Base-by-base conservation (phyloP, 495 filamentous ascomycete genomes). In the Xylaria flabelliformis region DNA sequence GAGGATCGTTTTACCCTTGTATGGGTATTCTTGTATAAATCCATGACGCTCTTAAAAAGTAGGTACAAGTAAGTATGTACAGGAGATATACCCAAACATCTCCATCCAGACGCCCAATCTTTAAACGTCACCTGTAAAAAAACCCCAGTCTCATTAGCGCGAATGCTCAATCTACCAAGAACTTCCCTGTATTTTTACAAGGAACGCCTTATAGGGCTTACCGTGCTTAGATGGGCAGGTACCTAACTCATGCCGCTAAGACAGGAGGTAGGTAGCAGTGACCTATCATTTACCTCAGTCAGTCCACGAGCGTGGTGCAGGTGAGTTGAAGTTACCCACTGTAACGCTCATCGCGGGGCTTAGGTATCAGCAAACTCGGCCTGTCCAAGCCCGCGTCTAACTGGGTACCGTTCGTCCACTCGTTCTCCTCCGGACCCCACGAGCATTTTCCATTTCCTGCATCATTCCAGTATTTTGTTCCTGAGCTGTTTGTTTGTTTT, bases 401-500 rank as follows among this genome's bases (percentile, higher is more conserved):
- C 55, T 58, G 4, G 17, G 8, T 0, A 39, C 36, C 36, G 36
- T 39, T 8, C 36, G 26, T 7, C 6, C 55, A n/a, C 32, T 39
- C 34, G 19, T 61, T 36, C 58, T 39, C 32, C 58, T 39, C 34
- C 32, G 19, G 58, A 61, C 32, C 58, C 58, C 58, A 39, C 58
- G 58, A 61, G 34, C 58, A 39, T 39, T 29, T 61, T 21, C 24
- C 58, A 19, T 50, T 34, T 50, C 39, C 26, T 46, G 41, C 42
- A 34, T 50, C 39, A 50, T 44, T 50, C 63, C 24, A 32, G 29
- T 26, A 48, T 19, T 19, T 19, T 50, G 26, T 39, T 65, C 41
- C 42, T 48, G 41, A 24, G 3, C 26, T 7, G 34, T 64, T 64
- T 29, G 41, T 46, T 65, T 65, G 63, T 48, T 65, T 24, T 65